Conservation (phyloP, 2,329 filamentous ascomycete genomes). For the Ceratocystis lukuohia region DNA sequence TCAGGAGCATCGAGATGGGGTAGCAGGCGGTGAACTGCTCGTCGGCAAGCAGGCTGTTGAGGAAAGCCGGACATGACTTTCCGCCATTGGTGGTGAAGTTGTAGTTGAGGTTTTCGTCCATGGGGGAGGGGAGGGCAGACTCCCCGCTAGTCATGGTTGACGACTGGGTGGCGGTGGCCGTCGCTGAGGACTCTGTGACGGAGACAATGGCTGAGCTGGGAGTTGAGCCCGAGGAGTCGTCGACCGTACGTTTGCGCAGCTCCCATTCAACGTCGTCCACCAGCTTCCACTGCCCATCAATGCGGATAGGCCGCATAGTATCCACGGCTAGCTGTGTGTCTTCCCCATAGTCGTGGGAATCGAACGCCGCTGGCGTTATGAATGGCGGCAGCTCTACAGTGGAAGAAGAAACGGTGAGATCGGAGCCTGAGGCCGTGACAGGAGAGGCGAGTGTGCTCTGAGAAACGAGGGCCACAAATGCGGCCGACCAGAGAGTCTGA, state of each 20-base stretch:
- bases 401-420: not conserved
- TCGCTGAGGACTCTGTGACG: not conserved
- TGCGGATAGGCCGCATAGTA: constrained; percentile 19
- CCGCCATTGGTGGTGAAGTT: constrained; percentile 45
- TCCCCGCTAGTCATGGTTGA: constrained; percentile 24
- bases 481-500: constrained; percentile 2
- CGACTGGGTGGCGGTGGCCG: constrained; percentile 19
- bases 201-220: not conserved
- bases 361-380: constrained; percentile 5
- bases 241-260: constrained; percentile 24
- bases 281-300: constrained; percentile 22
- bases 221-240: constrained; percentile 18
- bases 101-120: constrained; percentile 50
- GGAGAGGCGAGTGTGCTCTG: constrained; percentile 10
- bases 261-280: constrained; percentile 18
- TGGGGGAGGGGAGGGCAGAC: constrained; percentile 46
- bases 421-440: constrained; percentile 1
- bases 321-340: constrained; percentile 20
- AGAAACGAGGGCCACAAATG: constrained; percentile 16
- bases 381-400: not conserved
- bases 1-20: constrained; percentile 70
- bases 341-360: constrained; percentile 5
- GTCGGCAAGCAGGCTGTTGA: constrained; percentile 52
- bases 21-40: constrained; percentile 59
- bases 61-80: constrained; percentile 50